A percentile compares a stretch with the other conserved stretches of the same genome.
Conservation (phyloP, 2,329 filamentous ascomycete genomes). For the Alternaria gaisen region DNA sequence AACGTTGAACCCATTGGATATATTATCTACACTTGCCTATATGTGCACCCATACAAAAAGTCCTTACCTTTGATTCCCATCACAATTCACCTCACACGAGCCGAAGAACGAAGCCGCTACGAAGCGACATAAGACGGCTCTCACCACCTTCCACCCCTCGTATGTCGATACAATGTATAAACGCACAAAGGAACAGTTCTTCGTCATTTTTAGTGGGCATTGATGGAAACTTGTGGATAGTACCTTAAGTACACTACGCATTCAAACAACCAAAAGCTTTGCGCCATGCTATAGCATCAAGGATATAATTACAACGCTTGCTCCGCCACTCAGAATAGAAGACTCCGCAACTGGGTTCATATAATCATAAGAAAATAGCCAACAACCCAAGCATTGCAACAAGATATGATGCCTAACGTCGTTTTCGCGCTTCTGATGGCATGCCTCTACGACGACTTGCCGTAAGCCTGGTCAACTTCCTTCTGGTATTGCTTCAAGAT, state of each 20-base stretch:
- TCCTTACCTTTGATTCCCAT: neutral
- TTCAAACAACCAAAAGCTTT: neutral
- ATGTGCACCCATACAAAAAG: neutral
- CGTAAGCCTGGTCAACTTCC: conserved; percentile 60
- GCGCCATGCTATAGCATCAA: conserved; percentile 5
- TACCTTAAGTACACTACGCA: neutral
- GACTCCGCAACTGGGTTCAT: neutral
- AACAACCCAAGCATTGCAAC: neutral
- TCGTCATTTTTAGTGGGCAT: neutral
- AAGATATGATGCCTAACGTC: neutral
- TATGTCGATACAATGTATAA: neutral
- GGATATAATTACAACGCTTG: conserved; percentile 15
- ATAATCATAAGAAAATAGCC: neutral
- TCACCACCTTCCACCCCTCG: neutral
- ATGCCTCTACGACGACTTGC: conserved; percentile 13
- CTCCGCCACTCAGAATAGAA: conserved; percentile 1
- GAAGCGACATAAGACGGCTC: neutral
- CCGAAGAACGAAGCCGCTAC: neutral
- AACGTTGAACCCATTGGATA: neutral
- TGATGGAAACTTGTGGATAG: neutral
- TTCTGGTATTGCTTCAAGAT: conserved; percentile 62
- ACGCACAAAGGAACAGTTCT: neutral
- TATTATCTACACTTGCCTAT: neutral
- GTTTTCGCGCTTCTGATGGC: neutral
- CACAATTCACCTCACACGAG: neutral